These are phyloP conservation scores for Ceratorhiza oryzae-sativae DNA, from an alignment of 1,284 basidiomycete genomes.

Conservation along the genomic window DNA sequence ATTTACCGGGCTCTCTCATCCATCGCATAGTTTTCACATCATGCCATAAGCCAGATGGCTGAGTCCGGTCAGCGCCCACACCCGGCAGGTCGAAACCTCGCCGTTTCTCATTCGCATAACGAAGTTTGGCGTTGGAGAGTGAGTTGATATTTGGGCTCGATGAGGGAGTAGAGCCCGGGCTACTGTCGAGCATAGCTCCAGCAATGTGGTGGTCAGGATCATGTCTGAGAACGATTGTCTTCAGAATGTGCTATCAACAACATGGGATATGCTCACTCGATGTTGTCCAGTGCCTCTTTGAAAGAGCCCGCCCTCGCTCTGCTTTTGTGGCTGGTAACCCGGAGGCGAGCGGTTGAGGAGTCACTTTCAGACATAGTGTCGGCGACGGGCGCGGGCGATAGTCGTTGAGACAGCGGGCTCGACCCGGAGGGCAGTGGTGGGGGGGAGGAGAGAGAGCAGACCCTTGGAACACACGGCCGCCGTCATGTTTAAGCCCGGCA, in stretches of 20 bases:
- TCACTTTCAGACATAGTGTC: conserved; percentile 18
- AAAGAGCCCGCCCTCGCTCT: conserved; percentile 18
- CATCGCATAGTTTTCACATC: conserved; percentile 42
- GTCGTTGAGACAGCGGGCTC: background rate
- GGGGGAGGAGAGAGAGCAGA: background rate
- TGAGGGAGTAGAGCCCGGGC: conserved; percentile 1
- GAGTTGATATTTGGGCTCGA: conserved; percentile 33
- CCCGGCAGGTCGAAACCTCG: conserved; percentile 6
- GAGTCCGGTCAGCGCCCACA: background rate
- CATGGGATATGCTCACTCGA: background rate
- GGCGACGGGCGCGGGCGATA: background rate
- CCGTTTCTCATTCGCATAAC: conserved; percentile 16
- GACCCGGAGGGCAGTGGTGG: background rate
- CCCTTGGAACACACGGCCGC: background rate
- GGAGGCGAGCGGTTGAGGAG: conserved; percentile 12
- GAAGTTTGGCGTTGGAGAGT: conserved; percentile 12
- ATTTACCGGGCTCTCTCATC: conserved; percentile 39
- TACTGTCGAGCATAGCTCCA: conserved; percentile 19
- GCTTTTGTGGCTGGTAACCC: background rate
- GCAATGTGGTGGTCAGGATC: conserved; percentile 31
- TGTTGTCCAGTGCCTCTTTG: conserved; percentile 14
- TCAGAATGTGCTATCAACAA: background rate
- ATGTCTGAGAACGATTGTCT: conserved; percentile 1
- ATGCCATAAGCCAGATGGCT: conserved; percentile 38
- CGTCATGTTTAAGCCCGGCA: background rate